Evolutionary conservation across 176 grass and related monocot genomes (phyloP).

Genomic region (Eremochloa ophiuroides): DNA sequence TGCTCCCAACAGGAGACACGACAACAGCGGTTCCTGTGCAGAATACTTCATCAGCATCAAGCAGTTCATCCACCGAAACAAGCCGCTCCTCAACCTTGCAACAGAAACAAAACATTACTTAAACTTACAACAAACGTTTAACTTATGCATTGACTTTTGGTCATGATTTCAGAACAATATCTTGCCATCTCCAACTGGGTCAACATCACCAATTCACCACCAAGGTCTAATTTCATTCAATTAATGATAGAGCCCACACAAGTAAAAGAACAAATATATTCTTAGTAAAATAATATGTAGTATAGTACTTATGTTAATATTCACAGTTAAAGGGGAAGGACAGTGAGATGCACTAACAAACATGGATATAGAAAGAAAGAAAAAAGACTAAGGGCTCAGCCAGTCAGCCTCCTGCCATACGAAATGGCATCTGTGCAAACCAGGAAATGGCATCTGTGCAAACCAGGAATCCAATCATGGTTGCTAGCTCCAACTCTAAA

Average conservation of each 20-base stretch:
- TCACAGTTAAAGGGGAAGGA: neutral
- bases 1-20: slow-evolving; percentile 85
- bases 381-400: neutral
- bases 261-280: neutral
- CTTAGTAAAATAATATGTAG: neutral
- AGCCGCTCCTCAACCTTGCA: slow-evolving; percentile 80
- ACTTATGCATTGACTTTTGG: neutral
- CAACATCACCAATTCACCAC: neutral
- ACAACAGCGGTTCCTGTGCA: slow-evolving; percentile 91
- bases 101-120: slow-evolving; percentile 10
- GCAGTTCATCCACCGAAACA: slow-evolving; percentile 74
- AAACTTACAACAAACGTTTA: neutral
- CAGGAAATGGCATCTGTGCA: neutral
- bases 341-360: neutral
- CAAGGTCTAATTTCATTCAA: neutral
- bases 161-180: neutral
- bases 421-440: neutral
- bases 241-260: neutral
- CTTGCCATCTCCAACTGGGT: slow-evolving; percentile 1
- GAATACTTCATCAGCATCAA: slow-evolving; percentile 93
- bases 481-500: neutral
- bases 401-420: neutral
- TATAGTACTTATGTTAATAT: neutral
- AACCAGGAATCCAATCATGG: neutral
- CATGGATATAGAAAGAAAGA: neutral